Evolutionary conservation across 148 eudicot species (phyloP).

Genomic region (Chenopodium album): DNA sequence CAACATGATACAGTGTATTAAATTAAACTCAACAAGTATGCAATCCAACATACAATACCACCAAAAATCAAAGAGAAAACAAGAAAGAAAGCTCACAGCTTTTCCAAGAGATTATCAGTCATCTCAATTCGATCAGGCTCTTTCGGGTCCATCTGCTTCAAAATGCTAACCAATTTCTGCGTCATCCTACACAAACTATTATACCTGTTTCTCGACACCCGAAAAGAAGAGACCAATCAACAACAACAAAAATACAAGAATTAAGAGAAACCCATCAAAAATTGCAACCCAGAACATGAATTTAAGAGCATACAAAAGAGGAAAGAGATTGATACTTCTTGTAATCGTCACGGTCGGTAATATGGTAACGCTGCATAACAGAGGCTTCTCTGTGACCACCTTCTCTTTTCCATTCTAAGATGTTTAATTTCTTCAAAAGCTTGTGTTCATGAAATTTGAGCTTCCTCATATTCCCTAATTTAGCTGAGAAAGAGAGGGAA

Average conservation of each 20-base stretch:
- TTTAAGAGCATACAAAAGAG: neutral
- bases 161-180: conserved; percentile 72
- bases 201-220: conserved; percentile 44
- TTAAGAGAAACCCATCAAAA: conserved; percentile 1
- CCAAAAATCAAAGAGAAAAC: neutral
- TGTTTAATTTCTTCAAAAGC: conserved; percentile 62
- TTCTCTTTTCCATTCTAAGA: conserved; percentile 94
- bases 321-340: conserved; percentile 52
- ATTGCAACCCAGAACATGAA: neutral
- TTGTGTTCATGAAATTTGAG: conserved; percentile 80
- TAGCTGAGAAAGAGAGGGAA: neutral
- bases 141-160: conserved; percentile 87
- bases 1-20: neutral
- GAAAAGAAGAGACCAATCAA: neutral
- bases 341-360: conserved; percentile 88
- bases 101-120: conserved; percentile 78
- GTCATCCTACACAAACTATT: conserved; percentile 62
- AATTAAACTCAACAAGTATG: neutral
- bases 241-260: neutral
- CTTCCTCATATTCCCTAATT: conserved; percentile 53
- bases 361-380: conserved; percentile 78
- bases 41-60: neutral
- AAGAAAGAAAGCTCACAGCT: conserved; percentile 59
- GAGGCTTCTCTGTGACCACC: conserved; percentile 71
- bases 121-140: conserved; percentile 83